These are phyloP conservation scores for Plenodomus tracheiphilus DNA, from an alignment of 2,329 filamentous ascomycete genomes.

Conservation along the genomic window DNA sequence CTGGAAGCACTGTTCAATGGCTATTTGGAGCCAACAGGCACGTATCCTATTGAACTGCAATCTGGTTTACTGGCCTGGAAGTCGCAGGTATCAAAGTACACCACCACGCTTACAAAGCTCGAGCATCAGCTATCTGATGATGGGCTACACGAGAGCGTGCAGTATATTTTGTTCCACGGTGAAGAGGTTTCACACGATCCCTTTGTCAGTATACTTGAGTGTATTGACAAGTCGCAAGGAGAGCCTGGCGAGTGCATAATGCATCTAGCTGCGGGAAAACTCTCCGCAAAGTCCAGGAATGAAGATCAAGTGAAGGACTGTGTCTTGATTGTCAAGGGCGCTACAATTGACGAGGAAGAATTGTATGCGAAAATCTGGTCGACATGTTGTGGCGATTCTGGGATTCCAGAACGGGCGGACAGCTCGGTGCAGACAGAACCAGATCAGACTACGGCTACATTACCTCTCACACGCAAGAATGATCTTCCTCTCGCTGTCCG, in stretches of 20 bases:
- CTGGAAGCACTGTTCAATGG: constrained; percentile 23
- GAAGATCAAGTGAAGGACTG: constrained; percentile 17
- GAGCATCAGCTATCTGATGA: constrained; percentile 10
- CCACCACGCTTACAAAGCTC: constrained; percentile 18
- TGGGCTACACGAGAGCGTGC: constrained; percentile 9
- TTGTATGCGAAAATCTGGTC: constrained; percentile 26
- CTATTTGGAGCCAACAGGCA: not conserved
- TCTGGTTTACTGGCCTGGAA: constrained; percentile 4
- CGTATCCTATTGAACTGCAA: constrained; percentile 8
- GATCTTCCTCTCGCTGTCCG: constrained; percentile 19
- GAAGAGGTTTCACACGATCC: constrained; percentile 11
- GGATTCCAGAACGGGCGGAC: constrained; percentile 1
- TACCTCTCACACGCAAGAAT: not conserved
- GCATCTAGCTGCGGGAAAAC: constrained; percentile 18
- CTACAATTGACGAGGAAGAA: constrained; percentile 16
- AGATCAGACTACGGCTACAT: not conserved
- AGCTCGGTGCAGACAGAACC: not conserved
- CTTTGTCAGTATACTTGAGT: constrained; percentile 19
- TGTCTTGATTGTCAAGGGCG: constrained; percentile 11
- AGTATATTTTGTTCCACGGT: constrained; percentile 17
- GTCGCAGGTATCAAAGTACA: constrained; percentile 4
- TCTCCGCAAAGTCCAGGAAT: constrained; percentile 13
- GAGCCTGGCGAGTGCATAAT: constrained; percentile 20
- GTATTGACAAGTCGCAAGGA: constrained; percentile 11
- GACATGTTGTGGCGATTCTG: constrained; percentile 13